These are phyloP conservation scores for Gaeumannomyces sp. DNA, from an alignment of 2,329 filamentous ascomycete species.

Conservation along the genomic window DNA sequence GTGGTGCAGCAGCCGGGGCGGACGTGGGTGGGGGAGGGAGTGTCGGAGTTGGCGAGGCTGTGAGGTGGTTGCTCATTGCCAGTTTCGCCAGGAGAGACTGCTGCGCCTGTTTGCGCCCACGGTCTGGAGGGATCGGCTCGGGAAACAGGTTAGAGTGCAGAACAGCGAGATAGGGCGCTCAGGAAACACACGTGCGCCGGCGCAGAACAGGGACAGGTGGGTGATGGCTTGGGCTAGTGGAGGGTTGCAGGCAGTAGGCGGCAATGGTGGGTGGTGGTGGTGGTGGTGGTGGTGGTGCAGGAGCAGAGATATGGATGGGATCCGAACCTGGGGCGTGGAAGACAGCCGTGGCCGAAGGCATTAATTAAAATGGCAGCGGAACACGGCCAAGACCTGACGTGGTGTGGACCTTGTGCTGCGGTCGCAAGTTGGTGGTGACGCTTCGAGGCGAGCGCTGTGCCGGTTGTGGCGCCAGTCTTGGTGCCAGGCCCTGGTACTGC, in stretches of 20 bases:
- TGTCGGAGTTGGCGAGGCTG: conserved; percentile 25
- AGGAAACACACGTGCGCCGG: not conserved
- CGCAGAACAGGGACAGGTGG: not conserved
- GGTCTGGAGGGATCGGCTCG: conserved; percentile 8
- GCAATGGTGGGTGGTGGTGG: not conserved
- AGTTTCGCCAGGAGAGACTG: conserved; percentile 23
- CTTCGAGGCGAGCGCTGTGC: not conserved
- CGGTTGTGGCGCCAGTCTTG: not conserved
- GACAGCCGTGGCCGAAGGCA: conserved; percentile 8
- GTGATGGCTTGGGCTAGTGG: not conserved
- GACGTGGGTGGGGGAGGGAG: conserved; percentile 20
- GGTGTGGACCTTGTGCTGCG: not conserved
- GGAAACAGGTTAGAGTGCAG: too few relatives aligned
- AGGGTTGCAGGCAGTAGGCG: not conserved
- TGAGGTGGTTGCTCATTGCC: conserved; percentile 32
- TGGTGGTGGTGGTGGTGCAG: not conserved
- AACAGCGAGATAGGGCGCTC: too few relatives aligned
- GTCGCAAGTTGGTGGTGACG: not conserved
- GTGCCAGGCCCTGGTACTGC: too few relatives aligned
- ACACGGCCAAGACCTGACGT: conserved; percentile 3
- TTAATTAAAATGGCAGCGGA: not conserved
- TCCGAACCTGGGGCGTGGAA: not conserved
- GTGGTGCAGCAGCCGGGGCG: conserved; percentile 10
- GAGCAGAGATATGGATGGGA: not conserved
- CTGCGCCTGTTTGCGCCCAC: conserved; percentile 18